phyloP scores from a whole-genome alignment of 768 basidiomycete species.

The Podaxis sp. region DNA sequence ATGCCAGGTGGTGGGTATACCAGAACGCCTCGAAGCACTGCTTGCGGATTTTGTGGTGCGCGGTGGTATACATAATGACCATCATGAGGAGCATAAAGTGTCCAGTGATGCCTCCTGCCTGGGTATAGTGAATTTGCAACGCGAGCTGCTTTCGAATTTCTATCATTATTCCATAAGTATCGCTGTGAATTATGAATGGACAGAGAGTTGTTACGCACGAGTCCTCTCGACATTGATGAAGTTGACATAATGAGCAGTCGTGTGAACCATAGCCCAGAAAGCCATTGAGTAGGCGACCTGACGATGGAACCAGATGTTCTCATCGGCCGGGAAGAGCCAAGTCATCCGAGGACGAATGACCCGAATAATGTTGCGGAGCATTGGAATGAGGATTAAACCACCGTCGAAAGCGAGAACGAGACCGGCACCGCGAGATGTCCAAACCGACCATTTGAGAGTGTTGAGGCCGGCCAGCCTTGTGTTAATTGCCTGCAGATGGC shows the following conservation, averaged over 20 bases:
- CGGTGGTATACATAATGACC: constrained; percentile 90
- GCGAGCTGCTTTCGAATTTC: constrained; percentile 82
- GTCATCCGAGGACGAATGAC: constrained; percentile 75
- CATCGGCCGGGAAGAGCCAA: constrained; percentile 90
- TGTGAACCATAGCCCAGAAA: constrained; percentile 91
- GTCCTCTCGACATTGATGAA: constrained; percentile 89
- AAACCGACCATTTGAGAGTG: constrained; percentile 78
- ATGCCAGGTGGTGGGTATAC: constrained; percentile 94
- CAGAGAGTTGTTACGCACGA: constrained; percentile 48
- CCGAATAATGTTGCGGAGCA: constrained; percentile 87
- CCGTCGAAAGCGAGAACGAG: constrained; percentile 88
- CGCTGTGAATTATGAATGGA: background rate
- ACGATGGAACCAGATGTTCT: constrained; percentile 95
- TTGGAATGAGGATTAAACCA: constrained; percentile 81
- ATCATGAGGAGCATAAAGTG: constrained; percentile 96
- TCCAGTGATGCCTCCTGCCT: constrained; percentile 90
- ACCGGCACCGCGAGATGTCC: constrained; percentile 89
- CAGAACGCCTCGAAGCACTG: constrained; percentile 96
- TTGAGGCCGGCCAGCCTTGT: constrained; percentile 72
- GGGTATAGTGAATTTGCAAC: constrained; percentile 83
- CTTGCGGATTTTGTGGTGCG: constrained; percentile 82
- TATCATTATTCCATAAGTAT: constrained; percentile 27
- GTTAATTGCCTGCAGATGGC: constrained; percentile 52
- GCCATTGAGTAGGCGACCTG: constrained; percentile 94
- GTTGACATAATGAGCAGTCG: constrained; percentile 92